Evolutionary conservation across 129 eudicot genomes (phyloP).

Genomic region (Rutidosis leptorrhynchoides): DNA sequence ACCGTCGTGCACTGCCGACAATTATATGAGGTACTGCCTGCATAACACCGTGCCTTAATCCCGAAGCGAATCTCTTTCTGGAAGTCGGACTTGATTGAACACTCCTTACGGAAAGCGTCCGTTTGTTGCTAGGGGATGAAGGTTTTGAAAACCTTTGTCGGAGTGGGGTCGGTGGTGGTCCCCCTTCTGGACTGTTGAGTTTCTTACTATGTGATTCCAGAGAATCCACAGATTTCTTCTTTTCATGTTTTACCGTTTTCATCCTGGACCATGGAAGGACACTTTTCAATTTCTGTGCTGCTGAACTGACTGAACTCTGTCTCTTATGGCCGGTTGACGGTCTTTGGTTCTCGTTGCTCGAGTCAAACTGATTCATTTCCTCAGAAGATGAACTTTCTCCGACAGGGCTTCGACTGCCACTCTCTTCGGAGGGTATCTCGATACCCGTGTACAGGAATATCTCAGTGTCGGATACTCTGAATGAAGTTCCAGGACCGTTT

Average conservation of each 20-base stretch:
- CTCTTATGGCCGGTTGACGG: too few species aligned
- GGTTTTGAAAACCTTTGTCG: slow-evolving; percentile 57
- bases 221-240: slow-evolving; percentile 33
- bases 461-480: slow-evolving; percentile 61
- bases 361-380: slow-evolving; percentile 30
- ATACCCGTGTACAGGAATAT: slow-evolving; percentile 61
- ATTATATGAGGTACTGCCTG: slow-evolving; percentile 48
- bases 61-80: slow-evolving; percentile 71
- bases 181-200: too few species aligned
- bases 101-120: slow-evolving; percentile 69
- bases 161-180: slow-evolving; percentile 63
- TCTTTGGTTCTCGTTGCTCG: slow-evolving; percentile 24
- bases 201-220: too few species aligned
- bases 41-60: slow-evolving; percentile 64
- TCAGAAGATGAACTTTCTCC: slow-evolving; percentile 24
- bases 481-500: slow-evolving; percentile 78
- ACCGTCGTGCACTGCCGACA: too few species aligned
- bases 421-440: too few species aligned
- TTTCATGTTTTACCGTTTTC: too few species aligned
- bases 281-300: too few species aligned
- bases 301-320: too few species aligned
- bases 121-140: slow-evolving; percentile 59
- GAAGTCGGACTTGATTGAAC: slow-evolving; percentile 61
- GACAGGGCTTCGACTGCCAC: slow-evolving; percentile 21
- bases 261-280: too few species aligned